phyloP scores from a whole-genome alignment of 2,329 filamentous ascomycete species.

The Aureobasidium sp. region DNA sequence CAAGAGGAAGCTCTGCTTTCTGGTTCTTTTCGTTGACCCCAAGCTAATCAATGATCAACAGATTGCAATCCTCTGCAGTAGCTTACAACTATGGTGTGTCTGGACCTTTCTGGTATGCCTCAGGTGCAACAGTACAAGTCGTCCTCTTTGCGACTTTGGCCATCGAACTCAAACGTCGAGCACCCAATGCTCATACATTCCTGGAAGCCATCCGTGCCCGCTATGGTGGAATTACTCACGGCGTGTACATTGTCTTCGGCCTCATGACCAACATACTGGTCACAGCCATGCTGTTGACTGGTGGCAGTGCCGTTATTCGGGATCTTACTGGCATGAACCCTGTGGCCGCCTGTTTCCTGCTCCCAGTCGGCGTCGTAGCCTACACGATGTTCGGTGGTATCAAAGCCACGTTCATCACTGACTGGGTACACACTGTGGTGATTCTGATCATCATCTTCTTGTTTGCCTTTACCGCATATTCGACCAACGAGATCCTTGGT shows the following conservation, averaged over 20 bases:
- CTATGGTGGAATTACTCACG: slow-evolving; percentile 66
- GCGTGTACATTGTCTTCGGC: slow-evolving; percentile 75
- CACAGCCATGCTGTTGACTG: slow-evolving; percentile 81
- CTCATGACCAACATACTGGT: slow-evolving; percentile 74
- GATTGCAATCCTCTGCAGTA: slow-evolving; percentile 67
- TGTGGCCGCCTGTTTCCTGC: slow-evolving; percentile 74
- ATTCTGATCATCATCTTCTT: slow-evolving; percentile 78
- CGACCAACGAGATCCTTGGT: slow-evolving; percentile 63
- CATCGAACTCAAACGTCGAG: slow-evolving; percentile 80
- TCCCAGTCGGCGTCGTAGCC: slow-evolving; percentile 71
- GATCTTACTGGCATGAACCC: slow-evolving; percentile 68
- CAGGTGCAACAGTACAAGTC: slow-evolving; percentile 72
- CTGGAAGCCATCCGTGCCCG: slow-evolving; percentile 76
- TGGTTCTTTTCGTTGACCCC: too few relatives aligned
- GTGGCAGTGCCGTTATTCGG: slow-evolving; percentile 68
- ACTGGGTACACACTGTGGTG: slow-evolving; percentile 81
- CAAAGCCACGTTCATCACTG: slow-evolving; percentile 81
- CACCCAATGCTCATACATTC: slow-evolving; percentile 72
- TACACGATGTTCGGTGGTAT: slow-evolving; percentile 73
- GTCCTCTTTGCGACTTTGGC: slow-evolving; percentile 84
- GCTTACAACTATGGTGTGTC: slow-evolving; percentile 64
- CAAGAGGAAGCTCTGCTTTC: too few relatives aligned
- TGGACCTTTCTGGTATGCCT: slow-evolving; percentile 62
- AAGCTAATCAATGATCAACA: too few relatives aligned
- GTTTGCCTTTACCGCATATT: slow-evolving; percentile 77